These are phyloP conservation scores for Plantago coronopus DNA, from an alignment of 305 asterid species.

Conservation along the genomic window DNA sequence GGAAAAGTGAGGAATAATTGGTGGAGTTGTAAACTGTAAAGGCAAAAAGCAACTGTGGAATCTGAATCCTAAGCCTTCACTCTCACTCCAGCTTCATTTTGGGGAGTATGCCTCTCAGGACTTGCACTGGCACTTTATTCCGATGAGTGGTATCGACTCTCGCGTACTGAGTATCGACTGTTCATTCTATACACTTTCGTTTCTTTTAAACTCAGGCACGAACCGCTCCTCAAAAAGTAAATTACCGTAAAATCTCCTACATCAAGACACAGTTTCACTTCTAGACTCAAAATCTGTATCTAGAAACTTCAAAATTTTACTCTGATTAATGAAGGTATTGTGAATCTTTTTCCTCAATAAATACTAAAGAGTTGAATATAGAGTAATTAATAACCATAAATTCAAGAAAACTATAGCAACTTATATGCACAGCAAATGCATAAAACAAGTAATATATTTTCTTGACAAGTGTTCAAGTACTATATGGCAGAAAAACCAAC, in stretches of 20 bases:
- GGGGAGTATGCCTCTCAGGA: constrained; percentile 7
- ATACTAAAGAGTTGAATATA: not conserved
- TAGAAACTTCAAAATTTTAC: not conserved
- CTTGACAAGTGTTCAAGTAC: not conserved
- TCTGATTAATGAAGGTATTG: not conserved
- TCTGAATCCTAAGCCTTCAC: constrained; percentile 4
- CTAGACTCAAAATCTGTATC: not conserved
- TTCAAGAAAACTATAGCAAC: not conserved
- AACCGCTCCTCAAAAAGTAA: too few relatives aligned
- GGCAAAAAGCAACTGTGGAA: not conserved
- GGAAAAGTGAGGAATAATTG: not conserved
- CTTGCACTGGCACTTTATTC: not conserved
- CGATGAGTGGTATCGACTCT: not conserved
- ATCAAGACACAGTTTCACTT: not conserved
- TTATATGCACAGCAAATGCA: not conserved
- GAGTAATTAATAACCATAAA: not conserved
- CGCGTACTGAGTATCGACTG: not conserved
- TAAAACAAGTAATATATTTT: not conserved
- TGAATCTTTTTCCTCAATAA: not conserved
- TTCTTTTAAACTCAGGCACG: too few relatives aligned
- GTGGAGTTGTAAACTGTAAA: not conserved
- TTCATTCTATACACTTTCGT: not conserved
- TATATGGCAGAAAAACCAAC: not conserved
- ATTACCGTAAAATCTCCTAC: not conserved
- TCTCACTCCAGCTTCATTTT: constrained; percentile 11